phyloP scores from a whole-genome alignment of 1,284 basidiomycete species.

The Austropuccinia psidii region DNA sequence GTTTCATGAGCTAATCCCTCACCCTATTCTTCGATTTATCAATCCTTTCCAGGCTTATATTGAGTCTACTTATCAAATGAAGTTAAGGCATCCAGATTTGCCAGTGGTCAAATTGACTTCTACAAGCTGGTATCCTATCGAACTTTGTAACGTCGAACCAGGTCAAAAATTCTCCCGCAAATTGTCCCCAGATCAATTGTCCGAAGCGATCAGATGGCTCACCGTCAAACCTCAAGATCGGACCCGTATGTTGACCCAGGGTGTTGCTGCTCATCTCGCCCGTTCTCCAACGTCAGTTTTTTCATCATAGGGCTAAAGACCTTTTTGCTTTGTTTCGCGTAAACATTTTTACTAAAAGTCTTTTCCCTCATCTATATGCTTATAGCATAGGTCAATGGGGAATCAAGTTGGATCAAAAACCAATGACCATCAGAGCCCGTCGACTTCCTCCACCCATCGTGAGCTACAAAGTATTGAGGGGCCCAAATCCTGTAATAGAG shows the following conservation, averaged over 20 bases:
- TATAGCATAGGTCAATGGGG: constrained; percentile 22
- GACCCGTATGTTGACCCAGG: constrained; percentile 19
- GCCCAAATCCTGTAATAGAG: not conserved
- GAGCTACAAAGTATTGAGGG: constrained; percentile 1
- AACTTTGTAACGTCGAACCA: constrained; percentile 39
- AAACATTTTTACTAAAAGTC: not conserved
- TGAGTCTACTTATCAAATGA: constrained; percentile 33
- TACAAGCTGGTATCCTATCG: constrained; percentile 41
- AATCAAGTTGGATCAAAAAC: constrained; percentile 4
- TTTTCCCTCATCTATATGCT: not conserved
- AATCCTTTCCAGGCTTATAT: constrained; percentile 2
- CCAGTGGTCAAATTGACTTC: constrained; percentile 40
- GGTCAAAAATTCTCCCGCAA: constrained; percentile 39
- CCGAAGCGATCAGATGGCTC: constrained; percentile 39
- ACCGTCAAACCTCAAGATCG: constrained; percentile 30
- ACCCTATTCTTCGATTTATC: not conserved
- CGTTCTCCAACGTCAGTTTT: constrained; percentile 4
- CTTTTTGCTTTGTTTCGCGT: not conserved
- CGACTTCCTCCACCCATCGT: constrained; percentile 25
- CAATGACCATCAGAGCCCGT: constrained; percentile 15
- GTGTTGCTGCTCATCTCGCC: constrained; percentile 3
- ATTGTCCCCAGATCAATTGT: constrained; percentile 40
- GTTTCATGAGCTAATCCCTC: not conserved
- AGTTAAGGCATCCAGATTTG: constrained; percentile 36
- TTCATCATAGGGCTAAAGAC: too few relatives aligned